These are phyloP conservation scores for Lophium mytilinum DNA, from an alignment of 495 filamentous ascomycete genomes.

Conservation along the genomic window DNA sequence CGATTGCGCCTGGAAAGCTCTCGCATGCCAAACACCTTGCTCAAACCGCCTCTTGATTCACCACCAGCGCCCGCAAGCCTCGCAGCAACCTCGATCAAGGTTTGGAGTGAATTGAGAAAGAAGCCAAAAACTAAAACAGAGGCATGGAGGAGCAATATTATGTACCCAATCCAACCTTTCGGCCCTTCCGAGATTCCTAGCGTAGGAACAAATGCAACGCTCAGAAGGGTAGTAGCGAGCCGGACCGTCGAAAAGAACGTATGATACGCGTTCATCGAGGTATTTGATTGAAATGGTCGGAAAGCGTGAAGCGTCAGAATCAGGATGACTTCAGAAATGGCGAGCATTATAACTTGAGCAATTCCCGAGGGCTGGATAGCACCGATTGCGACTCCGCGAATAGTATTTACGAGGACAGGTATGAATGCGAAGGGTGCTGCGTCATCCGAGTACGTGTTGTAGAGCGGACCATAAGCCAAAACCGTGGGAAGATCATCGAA, in stretches of 20 bases:
- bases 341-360: constrained; percentile 82
- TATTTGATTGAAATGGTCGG: constrained; percentile 78
- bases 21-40: constrained; percentile 82
- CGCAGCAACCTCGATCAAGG: constrained; percentile 76
- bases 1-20: constrained; percentile 74
- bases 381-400: constrained; percentile 84
- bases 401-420: constrained; percentile 70
- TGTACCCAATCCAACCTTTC: constrained; percentile 92
- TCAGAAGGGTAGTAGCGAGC: constrained; percentile 70
- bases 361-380: constrained; percentile 89
- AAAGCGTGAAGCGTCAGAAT: constrained; percentile 85
- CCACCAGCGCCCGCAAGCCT: constrained; percentile 72
- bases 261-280: constrained; percentile 97
- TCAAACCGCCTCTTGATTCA: constrained; percentile 76
- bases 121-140: constrained; percentile 87
- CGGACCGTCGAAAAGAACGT: constrained; percentile 72
- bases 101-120: constrained; percentile 85
- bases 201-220: constrained; percentile 78
- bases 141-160: constrained; percentile 79
- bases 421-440: constrained; percentile 81
- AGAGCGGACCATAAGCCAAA: constrained; percentile 86
- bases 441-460: constrained; percentile 92
- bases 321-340: constrained; percentile 86
- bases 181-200: constrained; percentile 65
- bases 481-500: constrained; percentile 91